Percentiles rank a stretch among this genome's conserved stretches.
These are phyloP conservation scores for Calonectria leucothoes DNA, from an alignment of 2,329 filamentous ascomycete genomes.

Conservation along the genomic window DNA sequence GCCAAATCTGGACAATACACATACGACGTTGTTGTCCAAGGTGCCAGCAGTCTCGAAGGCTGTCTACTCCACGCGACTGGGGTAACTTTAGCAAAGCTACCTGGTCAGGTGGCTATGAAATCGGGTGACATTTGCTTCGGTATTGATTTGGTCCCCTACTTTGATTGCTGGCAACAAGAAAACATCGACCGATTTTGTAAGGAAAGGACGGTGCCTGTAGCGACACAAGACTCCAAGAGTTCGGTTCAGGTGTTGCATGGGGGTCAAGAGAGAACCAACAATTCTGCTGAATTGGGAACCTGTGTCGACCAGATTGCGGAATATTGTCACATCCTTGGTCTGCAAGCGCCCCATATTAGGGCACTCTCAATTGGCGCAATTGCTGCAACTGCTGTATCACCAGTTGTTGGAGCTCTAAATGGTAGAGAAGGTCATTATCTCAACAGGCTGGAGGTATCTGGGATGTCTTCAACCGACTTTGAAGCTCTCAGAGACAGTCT, in stretches of 20 bases:
- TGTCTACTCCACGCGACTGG: background rate
- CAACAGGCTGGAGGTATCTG: background rate
- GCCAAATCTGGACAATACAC: background rate
- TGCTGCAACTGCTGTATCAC: background rate
- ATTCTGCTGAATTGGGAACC: background rate
- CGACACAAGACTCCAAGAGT: background rate
- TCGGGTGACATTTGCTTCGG: background rate
- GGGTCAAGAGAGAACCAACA: too few species aligned
- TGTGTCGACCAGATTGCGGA: background rate
- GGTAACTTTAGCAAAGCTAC: background rate
- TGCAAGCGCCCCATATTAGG: background rate
- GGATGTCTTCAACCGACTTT: background rate
- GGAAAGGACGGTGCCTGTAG: background rate
- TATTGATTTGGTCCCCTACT: background rate
- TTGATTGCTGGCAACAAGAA: background rate
- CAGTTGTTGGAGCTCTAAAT: background rate
- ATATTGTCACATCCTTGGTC: background rate
- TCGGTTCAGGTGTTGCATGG: too few species aligned
- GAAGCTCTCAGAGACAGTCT: background rate
- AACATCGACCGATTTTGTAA: background rate
- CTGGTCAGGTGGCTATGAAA: background rate
- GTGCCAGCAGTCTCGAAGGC: background rate
- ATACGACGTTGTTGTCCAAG: background rate
- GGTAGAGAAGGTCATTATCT: background rate
- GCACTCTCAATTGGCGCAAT: background rate